These are phyloP conservation scores for Raddia guianensis DNA, from an alignment of 176 grass and related monocot species.

Conservation along the genomic window DNA sequence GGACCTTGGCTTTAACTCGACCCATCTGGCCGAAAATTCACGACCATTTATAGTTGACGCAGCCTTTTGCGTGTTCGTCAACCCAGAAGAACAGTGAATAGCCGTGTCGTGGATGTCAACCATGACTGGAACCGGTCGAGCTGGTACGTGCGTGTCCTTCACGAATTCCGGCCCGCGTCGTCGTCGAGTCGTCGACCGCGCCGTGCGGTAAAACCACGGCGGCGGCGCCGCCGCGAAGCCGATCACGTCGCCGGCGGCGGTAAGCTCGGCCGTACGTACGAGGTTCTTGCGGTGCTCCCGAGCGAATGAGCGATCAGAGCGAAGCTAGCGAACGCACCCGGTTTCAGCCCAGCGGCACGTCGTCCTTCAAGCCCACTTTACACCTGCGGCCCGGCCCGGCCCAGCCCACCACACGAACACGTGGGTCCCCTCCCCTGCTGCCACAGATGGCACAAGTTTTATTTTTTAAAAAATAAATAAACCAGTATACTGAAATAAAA, in stretches of 20 bases:
- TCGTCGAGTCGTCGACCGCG: not conserved
- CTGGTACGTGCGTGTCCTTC: not conserved
- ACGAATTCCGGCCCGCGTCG: not conserved
- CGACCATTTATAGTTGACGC: too few relatives aligned
- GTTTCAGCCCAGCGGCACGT: not conserved
- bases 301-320: not conserved
- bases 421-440: constrained; percentile 7
- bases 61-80: too few relatives aligned
- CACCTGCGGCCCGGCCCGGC: not conserved
- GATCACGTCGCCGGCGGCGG: not conserved
- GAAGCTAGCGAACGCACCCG: not conserved
- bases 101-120: not conserved
- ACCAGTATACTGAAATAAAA: not conserved
- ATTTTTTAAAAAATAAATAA: not conserved
- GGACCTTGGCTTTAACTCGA: not conserved
- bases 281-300: not conserved
- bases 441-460: too few relatives aligned
- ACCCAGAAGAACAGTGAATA: too few relatives aligned
- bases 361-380: not conserved
- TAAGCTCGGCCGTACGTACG: not conserved
- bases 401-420: not conserved
- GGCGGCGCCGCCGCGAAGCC: not conserved
- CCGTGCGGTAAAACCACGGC: not conserved
- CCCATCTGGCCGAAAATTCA: not conserved
- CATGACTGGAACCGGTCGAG: not conserved